These are phyloP conservation scores for Kluyveromyces sp. DNA, from an alignment of 1,139 yeast species.

Conservation along the genomic window DNA sequence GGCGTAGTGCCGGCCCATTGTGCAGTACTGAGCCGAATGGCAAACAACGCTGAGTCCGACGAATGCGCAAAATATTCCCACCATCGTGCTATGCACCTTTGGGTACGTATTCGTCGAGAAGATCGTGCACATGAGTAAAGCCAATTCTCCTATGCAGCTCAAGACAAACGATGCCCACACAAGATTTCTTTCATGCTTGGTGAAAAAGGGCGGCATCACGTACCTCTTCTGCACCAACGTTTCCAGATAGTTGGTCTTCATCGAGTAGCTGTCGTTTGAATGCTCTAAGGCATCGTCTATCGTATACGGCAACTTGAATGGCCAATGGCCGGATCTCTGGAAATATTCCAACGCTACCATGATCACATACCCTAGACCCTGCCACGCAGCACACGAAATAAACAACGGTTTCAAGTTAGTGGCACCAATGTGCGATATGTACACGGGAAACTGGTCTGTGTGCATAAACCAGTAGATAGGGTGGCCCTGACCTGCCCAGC, in stretches of 20 bases:
- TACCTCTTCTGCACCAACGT: constrained; percentile 13
- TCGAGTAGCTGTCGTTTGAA: constrained; percentile 1
- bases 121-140: constrained; percentile 66
- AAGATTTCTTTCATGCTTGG: constrained; percentile 33
- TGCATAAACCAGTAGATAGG: constrained; percentile 60
- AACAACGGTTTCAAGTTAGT: constrained; percentile 77
- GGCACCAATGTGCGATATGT: constrained; percentile 81
- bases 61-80: constrained; percentile 65
- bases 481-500: constrained; percentile 76
- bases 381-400: constrained; percentile 71
- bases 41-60: constrained; percentile 58
- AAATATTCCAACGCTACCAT: constrained; percentile 37
- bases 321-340: constrained; percentile 27
- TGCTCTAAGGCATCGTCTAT: background rate
- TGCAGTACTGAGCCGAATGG: constrained; percentile 51
- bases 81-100: constrained; percentile 61
- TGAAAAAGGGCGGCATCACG: constrained; percentile 35
- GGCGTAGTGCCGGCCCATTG: constrained; percentile 53
- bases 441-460: constrained; percentile 49
- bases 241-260: constrained; percentile 15
- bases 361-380: constrained; percentile 70
- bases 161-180: constrained; percentile 31
- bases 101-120: constrained; percentile 60
- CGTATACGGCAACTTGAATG: constrained; percentile 11
- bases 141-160: constrained; percentile 65